Conservation (phyloP, 768 basidiomycete species). For the Leccinum pellstonianum region DNA sequence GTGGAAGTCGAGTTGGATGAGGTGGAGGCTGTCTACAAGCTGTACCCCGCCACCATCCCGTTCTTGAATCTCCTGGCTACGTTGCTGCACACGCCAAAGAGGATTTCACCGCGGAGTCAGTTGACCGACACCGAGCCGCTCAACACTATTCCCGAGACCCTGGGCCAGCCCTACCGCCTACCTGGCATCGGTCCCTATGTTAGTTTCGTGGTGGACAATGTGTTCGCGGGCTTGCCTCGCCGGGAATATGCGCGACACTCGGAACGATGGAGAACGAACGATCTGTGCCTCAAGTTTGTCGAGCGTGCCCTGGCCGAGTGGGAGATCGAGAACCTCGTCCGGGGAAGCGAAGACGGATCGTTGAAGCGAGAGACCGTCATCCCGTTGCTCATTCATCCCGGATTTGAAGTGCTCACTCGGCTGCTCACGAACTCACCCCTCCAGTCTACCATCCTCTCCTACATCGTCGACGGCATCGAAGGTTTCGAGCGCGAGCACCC, state of each 20-base stretch:
- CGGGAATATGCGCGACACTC: constrained; percentile 73
- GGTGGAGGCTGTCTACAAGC: constrained; percentile 71
- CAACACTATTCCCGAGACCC: constrained; percentile 74
- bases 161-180: constrained; percentile 78
- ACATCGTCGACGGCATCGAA: constrained; percentile 77
- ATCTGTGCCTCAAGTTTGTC: constrained; percentile 78
- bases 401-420: constrained; percentile 82
- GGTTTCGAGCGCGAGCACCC: constrained; percentile 71
- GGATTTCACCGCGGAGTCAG: constrained; percentile 58
- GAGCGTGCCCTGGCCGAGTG: constrained; percentile 80
- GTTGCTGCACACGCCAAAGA: constrained; percentile 80
- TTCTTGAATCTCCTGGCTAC: constrained; percentile 82
- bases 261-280: constrained; percentile 86
- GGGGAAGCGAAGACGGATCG: constrained; percentile 50
- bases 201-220: constrained; percentile 83
- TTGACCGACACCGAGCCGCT: constrained; percentile 57
- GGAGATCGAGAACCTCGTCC: constrained; percentile 71
- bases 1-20: constrained; percentile 87
- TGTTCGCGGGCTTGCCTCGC: constrained; percentile 73
- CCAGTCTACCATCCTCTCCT: constrained; percentile 71
- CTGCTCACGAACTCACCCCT: constrained; percentile 71
- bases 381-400: constrained; percentile 72
- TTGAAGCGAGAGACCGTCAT: constrained; percentile 53
- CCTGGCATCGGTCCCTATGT: constrained; percentile 85
- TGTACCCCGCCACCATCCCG: constrained; percentile 88